Evolutionary conservation across 129 eudicot genomes (phyloP), one percentile per base, ranked within the genome.

Genomic region (Cynara cardunculus): DNA sequence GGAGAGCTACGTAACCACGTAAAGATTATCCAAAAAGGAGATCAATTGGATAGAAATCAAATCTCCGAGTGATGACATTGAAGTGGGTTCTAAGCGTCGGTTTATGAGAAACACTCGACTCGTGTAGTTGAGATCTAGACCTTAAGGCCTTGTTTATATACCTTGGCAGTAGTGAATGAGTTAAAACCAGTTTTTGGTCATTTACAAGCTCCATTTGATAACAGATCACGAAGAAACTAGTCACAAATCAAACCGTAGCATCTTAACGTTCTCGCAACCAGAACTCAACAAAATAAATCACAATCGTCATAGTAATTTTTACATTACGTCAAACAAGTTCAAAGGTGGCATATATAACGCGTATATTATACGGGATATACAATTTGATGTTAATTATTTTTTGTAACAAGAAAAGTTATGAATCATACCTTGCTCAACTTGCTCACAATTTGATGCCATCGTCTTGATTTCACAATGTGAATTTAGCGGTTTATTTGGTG

Each of bases 401-500:
- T 27, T 69, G 4, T 28, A 69, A 28, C 0, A 70, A 30, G 31
- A 71, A 71, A 71, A 34, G 3, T 7, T 24, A 24, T 44, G 53
- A 32, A 30, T 71, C 75, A 34, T 16, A 19, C 77, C 77, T 73
- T 73, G 25, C 13, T 73, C 77, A 37, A 73, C 61, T 39, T 73
- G 61, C 26, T 73, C 64, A 22, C 77, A 73, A 4, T 73, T 39
- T 39, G 77, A 27, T 37, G 25, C 77, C 77, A 73, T 73, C 19
- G 7, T 49, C 62, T 49, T 16, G 22, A 4, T 49, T 49, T 18
- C 62, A 49, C 62, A 49, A 49, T 49, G 8, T 49, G 62, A 16
- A 18, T 16, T 49, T 49, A 16, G 62, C 22, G 62, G 5, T 49
- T 16, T 49, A 49, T 49, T 46, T 49, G 62, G 62, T 49, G 22